Base-by-base conservation (phyloP, 2,329 filamentous ascomycete species). In the Plectosphaerella sp. region DNA sequence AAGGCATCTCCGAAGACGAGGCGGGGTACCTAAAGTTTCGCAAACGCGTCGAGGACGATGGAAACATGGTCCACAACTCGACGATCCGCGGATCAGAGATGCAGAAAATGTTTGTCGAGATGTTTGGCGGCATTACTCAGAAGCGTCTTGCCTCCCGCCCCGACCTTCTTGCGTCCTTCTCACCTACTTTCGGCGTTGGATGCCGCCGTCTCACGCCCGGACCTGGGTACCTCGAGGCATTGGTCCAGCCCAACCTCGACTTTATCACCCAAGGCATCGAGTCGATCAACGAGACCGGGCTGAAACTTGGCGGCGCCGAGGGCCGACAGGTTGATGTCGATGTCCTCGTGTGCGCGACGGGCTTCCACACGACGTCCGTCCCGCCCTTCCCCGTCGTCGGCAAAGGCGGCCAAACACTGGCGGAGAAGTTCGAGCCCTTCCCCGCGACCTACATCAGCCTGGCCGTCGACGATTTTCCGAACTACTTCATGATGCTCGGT, bases 181-280 rank as follows among this genome's bases (percentile, higher is more conserved):
- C 52, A 2, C 64, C 61, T 1, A 60, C 55, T 2, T 79, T 71
- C 20, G 69, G 74, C 1, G 63, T 80, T 0, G 77, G 77, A 0
- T 77, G 72, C 56, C 69, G 74, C 52, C 67, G 77, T 43, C 70
- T 79, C 58, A 82, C 77, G 1, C 79, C 77, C 0, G 77, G 73
- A 0, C 72, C 75, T 2, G 68, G 72, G 0, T 82, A 81, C 52
- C 67, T 82, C 4, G 70, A 74, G 50, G 73, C 73, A 4, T 56
- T 57, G 39, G 48, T 51, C n/a, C 54, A 57, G 41, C 56, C 56
- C 1, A 52, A 33, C 15, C 52, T 57, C 14, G 58, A 65, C 14
- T 55, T 68, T 22, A 61, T 69, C 5, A 60, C 65, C 24, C 43
- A 60, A 10, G 56, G 60, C 2, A 68, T 71, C 15, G 53, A 59